Evolutionary conservation across 345 rosid genomes (phyloP), one percentile per base, ranked within the genome.

Genomic region (Rhodamnia argentea): DNA sequence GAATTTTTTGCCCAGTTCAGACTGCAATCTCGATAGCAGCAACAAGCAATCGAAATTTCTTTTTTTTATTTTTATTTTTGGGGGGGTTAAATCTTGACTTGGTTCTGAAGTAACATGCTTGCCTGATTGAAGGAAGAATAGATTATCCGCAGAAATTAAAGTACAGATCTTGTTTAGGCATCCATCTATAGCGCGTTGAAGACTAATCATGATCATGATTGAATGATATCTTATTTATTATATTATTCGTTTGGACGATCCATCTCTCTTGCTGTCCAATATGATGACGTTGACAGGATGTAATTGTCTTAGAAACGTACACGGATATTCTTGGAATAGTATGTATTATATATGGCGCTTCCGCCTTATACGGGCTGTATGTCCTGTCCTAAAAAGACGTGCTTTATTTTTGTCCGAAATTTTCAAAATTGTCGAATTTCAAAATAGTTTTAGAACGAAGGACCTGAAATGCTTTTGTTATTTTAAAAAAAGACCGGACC

Each of bases 381-480:
- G 81, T 70, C 81, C 6, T 70, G 23, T 37, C 42, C 9, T 70
- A 20, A 18, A 18, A 70, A 37, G 24, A 9, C 13, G 13, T 10
- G 47, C 5, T 70, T 20, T 20, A 16, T 18, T 4, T 70, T 37
- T 37, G 7, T 37, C 81, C 18, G 42, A 70, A 70, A 70, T 37
- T 70, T 37, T 37, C 78, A 70, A 70, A 10, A 18, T 0, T 55
- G 7, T 7, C 1, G 26, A 22, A 8, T 22, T 22, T 3, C 24
- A 8, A 55, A 51, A 51, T 12, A 51, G 3, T 51, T 51, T 51
- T 11, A 51, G 52, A 51, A 4, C 0, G 11, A 51, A 3, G 4
- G 1, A 51, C 14, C 13, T 51, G 2, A 12, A 11, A 4, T 2
- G 52, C 2, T 1, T 3, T 51, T 3, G 1, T 51, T 51, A 51